Evolutionary conservation across 140 eudicot genomes (phyloP).

Genomic region (Erigeron philadelphicus): DNA sequence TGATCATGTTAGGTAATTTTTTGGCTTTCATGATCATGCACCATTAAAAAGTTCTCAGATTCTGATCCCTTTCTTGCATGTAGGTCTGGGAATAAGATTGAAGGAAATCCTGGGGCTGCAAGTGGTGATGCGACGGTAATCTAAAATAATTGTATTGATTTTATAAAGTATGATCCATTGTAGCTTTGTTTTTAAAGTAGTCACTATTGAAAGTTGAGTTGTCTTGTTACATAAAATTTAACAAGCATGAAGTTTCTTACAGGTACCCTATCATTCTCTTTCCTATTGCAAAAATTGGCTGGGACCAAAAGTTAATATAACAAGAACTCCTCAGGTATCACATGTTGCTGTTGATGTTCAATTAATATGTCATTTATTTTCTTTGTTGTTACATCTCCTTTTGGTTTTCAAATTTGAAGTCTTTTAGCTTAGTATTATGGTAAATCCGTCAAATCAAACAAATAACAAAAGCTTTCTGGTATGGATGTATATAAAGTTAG

Average conservation of each 20-base stretch:
- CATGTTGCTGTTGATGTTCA: not conserved
- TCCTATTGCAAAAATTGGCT: conserved; percentile 98
- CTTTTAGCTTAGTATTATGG: not conserved
- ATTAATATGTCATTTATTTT: conserved; percentile 4
- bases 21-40: too few species aligned
- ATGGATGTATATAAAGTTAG: not conserved
- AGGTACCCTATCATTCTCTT: conserved; percentile 89
- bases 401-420: not conserved
- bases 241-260: conserved; percentile 20
- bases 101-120: conserved; percentile 79
- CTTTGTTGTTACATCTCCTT: not conserved
- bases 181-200: not conserved
- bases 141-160: conserved; percentile 9
- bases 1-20: not conserved
- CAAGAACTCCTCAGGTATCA: conserved; percentile 93
- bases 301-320: conserved; percentile 74
- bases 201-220: not conserved
- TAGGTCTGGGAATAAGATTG: conserved; percentile 88
- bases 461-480: not conserved
- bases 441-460: conserved; percentile 6
- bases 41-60: too few species aligned
- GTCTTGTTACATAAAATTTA: conserved; percentile 14
- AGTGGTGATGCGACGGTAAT: conserved; percentile 94
- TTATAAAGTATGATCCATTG: conserved; percentile 4
- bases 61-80: not conserved